Conservation (phyloP, 345 rosid genomes). For the Jatropha curcas region DNA sequence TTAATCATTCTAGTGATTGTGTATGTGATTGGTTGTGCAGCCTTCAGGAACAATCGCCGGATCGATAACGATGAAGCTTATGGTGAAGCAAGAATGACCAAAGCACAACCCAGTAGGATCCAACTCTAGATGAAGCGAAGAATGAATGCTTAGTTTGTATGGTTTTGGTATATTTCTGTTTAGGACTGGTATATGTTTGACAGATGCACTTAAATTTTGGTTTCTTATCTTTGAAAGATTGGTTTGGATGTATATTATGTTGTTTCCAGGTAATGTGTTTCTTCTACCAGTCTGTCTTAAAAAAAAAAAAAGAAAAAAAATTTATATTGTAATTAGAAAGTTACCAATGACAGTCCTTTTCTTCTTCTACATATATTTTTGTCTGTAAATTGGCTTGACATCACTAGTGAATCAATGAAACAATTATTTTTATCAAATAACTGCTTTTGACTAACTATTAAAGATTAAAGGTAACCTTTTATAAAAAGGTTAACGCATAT, state of each 20-base stretch:
- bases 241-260: constrained; percentile 3
- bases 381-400: neutral
- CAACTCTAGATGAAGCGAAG: constrained; percentile 3
- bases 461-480: too few relatives aligned
- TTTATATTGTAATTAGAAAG: neutral
- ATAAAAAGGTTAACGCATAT: too few relatives aligned
- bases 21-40: constrained; percentile 73
- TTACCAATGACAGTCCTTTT: neutral
- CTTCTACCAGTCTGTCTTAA: neutral
- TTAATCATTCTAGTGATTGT: constrained; percentile 69
- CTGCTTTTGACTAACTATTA: too few relatives aligned
- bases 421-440: neutral
- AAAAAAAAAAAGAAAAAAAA: neutral
- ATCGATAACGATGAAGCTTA: constrained; percentile 81
- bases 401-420: neutral
- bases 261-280: neutral
- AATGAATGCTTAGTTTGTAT: neutral
- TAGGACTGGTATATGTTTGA: neutral
- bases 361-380: neutral
- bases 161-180: neutral
- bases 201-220: neutral
- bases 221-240: neutral
- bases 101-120: constrained; percentile 57
- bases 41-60: constrained; percentile 73
- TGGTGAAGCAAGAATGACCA: constrained; percentile 78